Base-by-base conservation (phyloP, 2,329 filamentous ascomycete species). In the Proliferodiscus dingleyae region DNA sequence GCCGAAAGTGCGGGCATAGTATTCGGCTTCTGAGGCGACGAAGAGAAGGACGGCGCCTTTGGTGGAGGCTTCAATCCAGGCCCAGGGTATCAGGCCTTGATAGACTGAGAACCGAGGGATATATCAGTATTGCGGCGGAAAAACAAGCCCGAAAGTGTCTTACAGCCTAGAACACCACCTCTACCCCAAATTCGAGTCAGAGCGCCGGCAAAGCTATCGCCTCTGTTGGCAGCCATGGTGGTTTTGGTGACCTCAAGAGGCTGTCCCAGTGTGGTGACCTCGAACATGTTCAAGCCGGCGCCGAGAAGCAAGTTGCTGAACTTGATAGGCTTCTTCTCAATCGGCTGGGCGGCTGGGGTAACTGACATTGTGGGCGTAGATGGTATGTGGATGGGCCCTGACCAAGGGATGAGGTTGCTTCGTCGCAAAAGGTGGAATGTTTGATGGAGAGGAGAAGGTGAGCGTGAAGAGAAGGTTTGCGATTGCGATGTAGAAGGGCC, bases 1-100 rank as follows among this genome's bases (percentile, higher is more conserved):
- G 59, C 93, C 93, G 53, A 83, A 80, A 57, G 76, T 74, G 64
- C 87, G 88, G 61, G 90, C 91, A 67, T 93, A 87, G 80, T 86
- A 98, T 71, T 98, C 93, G 71, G 89, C 91, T 73, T 98, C 93
- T 62, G 91, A 95, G 58, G 93, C 93, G 68, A 98, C 91, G 74
- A 98, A 98, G 70, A 98, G 87, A 65, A 98, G 87, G 61, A 98
- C 93, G 62, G 93, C 93, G 68, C 93, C 93, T 76, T 98, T 98
- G 73, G 93, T 97, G 65, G 91, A 97, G 67, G 93, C 93, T 80
- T 98, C 93, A 73, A 98, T 97, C 93, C 93, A 98, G 71, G 93
- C 93, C 91, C 91, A 96, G 55, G 93, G 93, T 68, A 98, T 97
- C 62, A 98, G 87, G 70, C 93, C 93, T 78, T 98, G 93, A 79